phyloP scores from a whole-genome alignment of 139 green algal genomes.

The Asterochloris sp. region DNA sequence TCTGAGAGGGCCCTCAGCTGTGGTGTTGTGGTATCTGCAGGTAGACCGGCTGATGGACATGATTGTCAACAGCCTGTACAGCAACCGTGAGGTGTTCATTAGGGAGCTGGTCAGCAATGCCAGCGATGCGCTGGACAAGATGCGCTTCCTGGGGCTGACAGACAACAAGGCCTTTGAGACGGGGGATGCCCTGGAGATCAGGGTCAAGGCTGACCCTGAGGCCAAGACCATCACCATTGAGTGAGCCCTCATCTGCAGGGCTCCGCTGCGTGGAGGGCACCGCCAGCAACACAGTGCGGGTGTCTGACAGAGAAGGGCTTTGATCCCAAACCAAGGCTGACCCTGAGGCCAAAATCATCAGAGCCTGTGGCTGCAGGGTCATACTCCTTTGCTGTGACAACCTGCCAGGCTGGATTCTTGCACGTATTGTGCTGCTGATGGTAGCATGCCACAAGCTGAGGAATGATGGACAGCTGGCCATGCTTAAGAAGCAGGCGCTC shows the following conservation, averaged over 20 bases:
- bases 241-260: conserved; percentile 34
- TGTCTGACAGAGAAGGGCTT: too few species aligned
- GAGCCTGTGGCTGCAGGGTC: too few species aligned
- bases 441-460: too few species aligned
- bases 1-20: not conserved
- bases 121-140: conserved; percentile 95
- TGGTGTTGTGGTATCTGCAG: conserved; percentile 35
- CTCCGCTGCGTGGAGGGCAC: too few species aligned
- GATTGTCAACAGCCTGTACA: conserved; percentile 99
- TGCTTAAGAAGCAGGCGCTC: too few species aligned
- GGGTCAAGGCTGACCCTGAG: conserved; percentile 82
- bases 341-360: too few species aligned
- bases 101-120: conserved; percentile 93
- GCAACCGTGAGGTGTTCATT: conserved; percentile 90
- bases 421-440: too few species aligned
- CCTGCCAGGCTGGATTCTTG: too few species aligned
- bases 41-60: conserved; percentile 97
- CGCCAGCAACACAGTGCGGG: too few species aligned
- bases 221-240: conserved; percentile 88
- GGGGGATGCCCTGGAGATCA: conserved; percentile 82
- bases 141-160: conserved; percentile 73
- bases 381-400: too few species aligned
- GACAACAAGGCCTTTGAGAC: conserved; percentile 52
- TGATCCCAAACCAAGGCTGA: too few species aligned
- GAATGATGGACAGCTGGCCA: too few species aligned